Base-by-base conservation (phyloP, 352 stramenopile species). In the Pythium vanterpoolii region DNA sequence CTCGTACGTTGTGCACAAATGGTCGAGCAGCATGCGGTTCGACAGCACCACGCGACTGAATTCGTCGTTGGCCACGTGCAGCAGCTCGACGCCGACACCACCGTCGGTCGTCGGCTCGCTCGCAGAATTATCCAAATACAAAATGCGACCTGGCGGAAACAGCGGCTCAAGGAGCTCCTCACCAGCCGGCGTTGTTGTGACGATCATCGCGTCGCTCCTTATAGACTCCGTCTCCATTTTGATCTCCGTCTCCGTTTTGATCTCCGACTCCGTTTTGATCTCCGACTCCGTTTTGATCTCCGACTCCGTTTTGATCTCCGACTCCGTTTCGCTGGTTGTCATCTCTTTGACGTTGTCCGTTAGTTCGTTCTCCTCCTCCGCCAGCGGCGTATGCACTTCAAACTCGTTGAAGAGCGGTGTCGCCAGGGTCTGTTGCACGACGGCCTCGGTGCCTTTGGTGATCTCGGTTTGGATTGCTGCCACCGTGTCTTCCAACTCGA, bases 1-100 rank as follows among this genome's bases (percentile, higher is more conserved):
- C 52, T 95, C 85, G 63, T 95, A 95, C 39, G 84, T 77, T 4
- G 81, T 89, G 60, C 86, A 93, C n/a, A 95, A 75, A 27, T 95
- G 86, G 51, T 95, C 83, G 18, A 90, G 68, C 13, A 95, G 74
- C 86, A 95, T 95, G 42, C 76, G 69, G 40, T 91, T 90, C 28
- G 86, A 93, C 9, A 95, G 76, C 56, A 89, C 74, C 10, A 93
- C 75, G 43, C 73, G 77, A 55, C 73, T 73, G 53, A 93, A 93
- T 50, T 88, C 76, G 49, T 89, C 76, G 26, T 77, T 86, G 14
- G 60, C 59, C 45, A 87, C 81, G 26, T 87, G 73, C 43, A 88
- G 72, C 24, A 93, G 71, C 64, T 87, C 82, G n/a, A 87, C 66
- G 23, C 62, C 59, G 33, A 59, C 56, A 1, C 34, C 50, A 24